Base-by-base conservation (phyloP, 331 rosid species). In the Erythrophleum ivorense region DNA sequence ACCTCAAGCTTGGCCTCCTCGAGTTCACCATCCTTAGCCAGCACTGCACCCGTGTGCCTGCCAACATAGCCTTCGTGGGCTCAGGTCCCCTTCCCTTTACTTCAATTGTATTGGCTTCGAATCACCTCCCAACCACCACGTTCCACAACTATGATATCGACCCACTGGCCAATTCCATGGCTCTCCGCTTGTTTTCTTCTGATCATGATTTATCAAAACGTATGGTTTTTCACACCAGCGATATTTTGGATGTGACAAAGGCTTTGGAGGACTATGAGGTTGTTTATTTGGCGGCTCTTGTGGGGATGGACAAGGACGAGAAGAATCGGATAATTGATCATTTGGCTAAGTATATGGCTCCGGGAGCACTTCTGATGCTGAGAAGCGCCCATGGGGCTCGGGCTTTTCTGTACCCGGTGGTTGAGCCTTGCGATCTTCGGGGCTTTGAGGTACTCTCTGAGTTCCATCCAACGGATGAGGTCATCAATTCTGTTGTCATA, bases 311-410 rank as follows among this genome's bases (percentile, higher is more conserved):
- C 79, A 87, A 84, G 65, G 87, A 86, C 15, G 92, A 86, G 11
- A 96, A 96, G 78, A 77, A 77, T 12, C 68, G 80, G 21, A 85
- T 90, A 19, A 85, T 96, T 5, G 86, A 84, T 16, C 99, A 96
- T 50, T 80, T 96, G 87, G 92, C 87, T 0, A 81, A 87, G 76
- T 34, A 85, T 70, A 96, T 96, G 99, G 86, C 90, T 0, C 92
- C 96, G 0, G 98, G 98, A 0, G 88, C 98, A 0, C 66, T 89
- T 75, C 71, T 96, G 71, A 92, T 96, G 97, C 84, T 96, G 0
- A 91, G 99, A 82, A 96, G 99, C 43, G 98, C 99, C 8, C 97
- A 94, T 29, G 99, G 97, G 3, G 95, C 98, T 46, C 82, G 99
- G 14, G 97, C 94, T 78, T 94, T 96, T 86, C 91, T 96, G 3